Conservation (phyloP, 2,329 filamentous ascomycete species). For the Cladosporium austrohemisphaericum region DNA sequence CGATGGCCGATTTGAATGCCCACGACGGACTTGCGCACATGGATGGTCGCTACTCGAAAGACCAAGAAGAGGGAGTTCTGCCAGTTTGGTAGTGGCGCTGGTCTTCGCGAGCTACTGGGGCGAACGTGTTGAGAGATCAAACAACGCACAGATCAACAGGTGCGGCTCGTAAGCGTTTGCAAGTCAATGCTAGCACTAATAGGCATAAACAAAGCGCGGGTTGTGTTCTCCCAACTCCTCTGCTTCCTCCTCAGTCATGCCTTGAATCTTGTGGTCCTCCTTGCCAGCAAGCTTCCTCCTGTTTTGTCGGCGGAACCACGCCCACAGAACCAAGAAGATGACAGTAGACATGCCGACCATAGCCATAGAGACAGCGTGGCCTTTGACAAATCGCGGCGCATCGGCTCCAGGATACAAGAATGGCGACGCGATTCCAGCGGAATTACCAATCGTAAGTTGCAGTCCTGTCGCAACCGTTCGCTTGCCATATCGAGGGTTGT, state of each 20-base stretch:
- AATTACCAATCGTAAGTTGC: conserved; percentile 68
- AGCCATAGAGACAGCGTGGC: conserved; percentile 50
- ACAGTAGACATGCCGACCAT: conserved; percentile 44
- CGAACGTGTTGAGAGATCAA: too few species aligned
- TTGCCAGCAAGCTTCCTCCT: conserved; percentile 36
- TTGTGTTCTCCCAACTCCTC: conserved; percentile 45
- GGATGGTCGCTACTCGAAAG: too few species aligned
- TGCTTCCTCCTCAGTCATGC: conserved; percentile 42
- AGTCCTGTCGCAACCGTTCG: conserved; percentile 67
- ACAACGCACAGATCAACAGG: too few species aligned
- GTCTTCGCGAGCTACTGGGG: too few species aligned
- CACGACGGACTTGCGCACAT: too few species aligned
- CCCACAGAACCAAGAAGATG: conserved; percentile 22
- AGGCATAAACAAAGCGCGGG: conserved; percentile 41
- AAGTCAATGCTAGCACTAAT: not conserved
- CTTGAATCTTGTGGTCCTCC: conserved; percentile 39
- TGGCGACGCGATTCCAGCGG: conserved; percentile 61
- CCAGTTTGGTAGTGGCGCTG: too few species aligned
- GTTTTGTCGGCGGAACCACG: conserved; percentile 35
- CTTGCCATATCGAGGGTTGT: conserved; percentile 72
- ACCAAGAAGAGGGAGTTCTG: too few species aligned
- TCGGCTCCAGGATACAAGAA: conserved; percentile 43
- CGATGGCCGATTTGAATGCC: too few species aligned
- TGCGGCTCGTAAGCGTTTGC: too few species aligned
- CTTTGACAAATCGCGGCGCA: conserved; percentile 46